Conservation (phyloP, 495 filamentous ascomycete genomes). For the Aspergillus saccharolyticus region DNA sequence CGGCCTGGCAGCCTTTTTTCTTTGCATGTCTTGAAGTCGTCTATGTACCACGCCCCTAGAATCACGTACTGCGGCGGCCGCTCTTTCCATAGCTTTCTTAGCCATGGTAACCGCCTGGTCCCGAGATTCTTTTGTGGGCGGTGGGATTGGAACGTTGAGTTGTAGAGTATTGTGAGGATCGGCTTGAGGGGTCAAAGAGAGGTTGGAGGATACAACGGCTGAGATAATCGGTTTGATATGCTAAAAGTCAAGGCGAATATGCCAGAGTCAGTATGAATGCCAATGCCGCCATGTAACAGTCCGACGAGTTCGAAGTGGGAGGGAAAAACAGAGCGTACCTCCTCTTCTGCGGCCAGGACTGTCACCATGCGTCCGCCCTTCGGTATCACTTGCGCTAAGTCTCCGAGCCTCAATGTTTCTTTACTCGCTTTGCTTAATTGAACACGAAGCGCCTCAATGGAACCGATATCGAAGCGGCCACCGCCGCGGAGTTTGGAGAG, state of each 20-base stretch:
- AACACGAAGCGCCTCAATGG: conserved; percentile 61
- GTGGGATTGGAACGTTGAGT: conserved; percentile 67
- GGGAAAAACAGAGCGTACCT: conserved; percentile 38
- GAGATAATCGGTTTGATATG: conserved; percentile 68
- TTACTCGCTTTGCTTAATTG: conserved; percentile 50
- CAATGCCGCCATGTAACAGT: neutral
- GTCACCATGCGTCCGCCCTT: conserved; percentile 63
- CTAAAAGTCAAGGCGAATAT: conserved; percentile 19
- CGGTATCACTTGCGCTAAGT: conserved; percentile 72
- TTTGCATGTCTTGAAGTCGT: conserved; percentile 56
- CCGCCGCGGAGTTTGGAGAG: conserved; percentile 62
- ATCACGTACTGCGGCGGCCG: conserved; percentile 49
- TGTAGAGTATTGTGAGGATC: conserved; percentile 64
- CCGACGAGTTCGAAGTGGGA: neutral
- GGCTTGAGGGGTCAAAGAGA: conserved; percentile 69
- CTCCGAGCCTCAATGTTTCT: conserved; percentile 50
- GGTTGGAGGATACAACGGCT: conserved; percentile 61
- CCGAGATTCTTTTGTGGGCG: conserved; percentile 57
- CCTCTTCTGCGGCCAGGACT: conserved; percentile 59
- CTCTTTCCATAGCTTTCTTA: conserved; percentile 55
- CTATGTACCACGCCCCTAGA: conserved; percentile 58
- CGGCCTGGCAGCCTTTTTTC: conserved; percentile 50
- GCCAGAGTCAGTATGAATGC: neutral
- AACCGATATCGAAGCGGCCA: conserved; percentile 63
- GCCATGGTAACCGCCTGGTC: conserved; percentile 51